Evolutionary conservation across 805 yeast species (phyloP).

Genomic region (Debaryomyces maramus): DNA sequence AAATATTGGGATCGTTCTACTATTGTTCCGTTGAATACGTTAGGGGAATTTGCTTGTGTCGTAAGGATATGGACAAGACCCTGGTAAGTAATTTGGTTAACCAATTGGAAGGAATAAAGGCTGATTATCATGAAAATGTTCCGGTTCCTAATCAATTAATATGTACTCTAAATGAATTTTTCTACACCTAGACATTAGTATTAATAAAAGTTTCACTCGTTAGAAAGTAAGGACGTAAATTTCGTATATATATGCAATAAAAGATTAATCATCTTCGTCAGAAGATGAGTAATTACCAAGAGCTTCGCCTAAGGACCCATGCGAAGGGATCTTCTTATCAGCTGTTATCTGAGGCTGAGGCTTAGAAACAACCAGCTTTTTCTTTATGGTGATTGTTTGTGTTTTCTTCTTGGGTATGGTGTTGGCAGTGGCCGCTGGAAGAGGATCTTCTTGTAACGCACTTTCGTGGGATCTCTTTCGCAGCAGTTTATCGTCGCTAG

Average conservation of each 20-base stretch:
- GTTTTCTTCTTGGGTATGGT: neutral
- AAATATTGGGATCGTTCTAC: conserved; percentile 63
- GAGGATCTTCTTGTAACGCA: neutral
- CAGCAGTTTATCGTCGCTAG: neutral
- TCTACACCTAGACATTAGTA: conserved; percentile 14
- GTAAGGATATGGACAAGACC: conserved; percentile 43
- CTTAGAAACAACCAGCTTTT: neutral
- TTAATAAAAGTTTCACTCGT: neutral
- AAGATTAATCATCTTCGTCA: conserved; percentile 8
- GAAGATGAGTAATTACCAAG: conserved; percentile 9
- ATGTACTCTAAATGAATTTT: conserved; percentile 36
- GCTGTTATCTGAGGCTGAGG: no score
- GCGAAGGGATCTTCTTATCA: no score
- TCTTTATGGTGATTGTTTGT: neutral
- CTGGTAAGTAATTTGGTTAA: conserved; percentile 28
- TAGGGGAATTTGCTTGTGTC: conserved; percentile 57
- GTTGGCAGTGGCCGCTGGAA: neutral
- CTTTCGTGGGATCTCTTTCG: neutral
- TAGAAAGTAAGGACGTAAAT: neutral
- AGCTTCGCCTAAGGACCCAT: neutral
- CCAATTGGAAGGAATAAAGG: conserved; percentile 28
- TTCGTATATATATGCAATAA: neutral
- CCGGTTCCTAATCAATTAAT: conserved; percentile 32
- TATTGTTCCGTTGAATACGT: conserved; percentile 76
- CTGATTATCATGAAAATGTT: conserved; percentile 30